Percentiles rank a stretch among this genome's conserved stretches.
These are phyloP conservation scores for Nematocida homosporus DNA, from an alignment of 371 early-diverging fungal species.

Conservation along the genomic window DNA sequence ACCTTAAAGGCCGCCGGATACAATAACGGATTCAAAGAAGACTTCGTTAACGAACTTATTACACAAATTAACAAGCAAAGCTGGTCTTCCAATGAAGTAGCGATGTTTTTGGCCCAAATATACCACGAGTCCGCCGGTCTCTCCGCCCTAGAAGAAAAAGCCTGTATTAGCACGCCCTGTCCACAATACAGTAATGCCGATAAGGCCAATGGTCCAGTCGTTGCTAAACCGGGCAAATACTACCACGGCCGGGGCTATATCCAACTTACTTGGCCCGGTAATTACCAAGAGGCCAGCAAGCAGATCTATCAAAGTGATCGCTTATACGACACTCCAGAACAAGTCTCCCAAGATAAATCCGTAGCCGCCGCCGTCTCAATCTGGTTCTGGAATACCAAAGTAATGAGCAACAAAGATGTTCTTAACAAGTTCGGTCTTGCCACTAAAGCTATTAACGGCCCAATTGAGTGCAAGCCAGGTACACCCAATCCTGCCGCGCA, in stretches of 20 bases:
- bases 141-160: conserved; percentile 63
- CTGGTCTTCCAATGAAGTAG: conserved; percentile 55
- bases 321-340: conserved; percentile 66
- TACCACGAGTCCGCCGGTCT: conserved; percentile 68
- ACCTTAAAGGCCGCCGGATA: conserved; percentile 55
- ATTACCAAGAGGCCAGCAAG: conserved; percentile 67
- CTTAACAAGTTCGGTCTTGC: conserved; percentile 67
- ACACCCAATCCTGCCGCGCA: conserved; percentile 56
- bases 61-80: conserved; percentile 56
- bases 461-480: conserved; percentile 65
- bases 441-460: conserved; percentile 69
- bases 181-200: conserved; percentile 66
- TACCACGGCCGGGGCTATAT: conserved; percentile 69
- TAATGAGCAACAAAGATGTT: conserved; percentile 51
- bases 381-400: conserved; percentile 68
- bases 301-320: conserved; percentile 63
- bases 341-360: conserved; percentile 64
- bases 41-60: conserved; percentile 61
- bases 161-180: conserved; percentile 57
- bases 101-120: conserved; percentile 68
- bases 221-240: conserved; percentile 66
- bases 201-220: conserved; percentile 15
- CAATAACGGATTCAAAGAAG: conserved; percentile 33
- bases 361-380: conserved; percentile 61
- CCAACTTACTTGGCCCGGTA: conserved; percentile 68